Base-by-base conservation (phyloP, 2,329 filamentous ascomycete species). In the Colletotrichum noveboracense region DNA sequence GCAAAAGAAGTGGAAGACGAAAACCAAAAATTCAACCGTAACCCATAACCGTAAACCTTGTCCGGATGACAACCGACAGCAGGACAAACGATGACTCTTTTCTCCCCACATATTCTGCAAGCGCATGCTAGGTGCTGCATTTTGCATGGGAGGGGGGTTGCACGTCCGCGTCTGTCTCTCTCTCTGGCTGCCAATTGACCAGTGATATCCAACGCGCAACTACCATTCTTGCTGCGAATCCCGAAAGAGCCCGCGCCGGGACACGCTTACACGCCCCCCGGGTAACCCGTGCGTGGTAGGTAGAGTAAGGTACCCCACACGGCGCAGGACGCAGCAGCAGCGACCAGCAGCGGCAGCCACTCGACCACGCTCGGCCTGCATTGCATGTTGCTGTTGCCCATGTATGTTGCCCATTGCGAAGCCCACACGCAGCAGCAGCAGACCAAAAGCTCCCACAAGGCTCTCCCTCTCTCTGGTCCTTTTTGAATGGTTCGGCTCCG, bases 171-270 rank as follows among this genome's bases (percentile, higher is more conserved):
- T 52, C 43, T 24, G 24, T 48, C 10, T 21, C 43, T 43, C 43
- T 43, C 36, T 28, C 38, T 58, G 43, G 61, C 6, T 21, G 28
- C 36, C 73, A 64, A 75, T 75, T 75, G 73, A 75, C 73, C 73
- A 75, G 56, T 75, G 34, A 66, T 28, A 65, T 72, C 61, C 34
- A 36, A 36, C 24, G 69, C 73, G 73, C 73, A 75, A 72, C 43
- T n/a, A 52, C 43, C 43, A 13, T 24, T 52, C 43, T 21, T 5
- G 6, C n/a, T 52, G 43, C n/a, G 43, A 52, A 52, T 52, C 43
- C 43, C 43, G 43, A 52, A 52, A 52, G 43, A 52, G 43, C 43
- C 43, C 43, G 43, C n/a, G 43, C 43, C 43, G 43, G 43, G 43
- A 52, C 43, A 52, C 43, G 43, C 43, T 52, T 52, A 52, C 43